Evolutionary conservation across 257 asterid genomes (phyloP), one percentile per base, ranked within the genome.

Genomic region (Penstemon newberryi): DNA sequence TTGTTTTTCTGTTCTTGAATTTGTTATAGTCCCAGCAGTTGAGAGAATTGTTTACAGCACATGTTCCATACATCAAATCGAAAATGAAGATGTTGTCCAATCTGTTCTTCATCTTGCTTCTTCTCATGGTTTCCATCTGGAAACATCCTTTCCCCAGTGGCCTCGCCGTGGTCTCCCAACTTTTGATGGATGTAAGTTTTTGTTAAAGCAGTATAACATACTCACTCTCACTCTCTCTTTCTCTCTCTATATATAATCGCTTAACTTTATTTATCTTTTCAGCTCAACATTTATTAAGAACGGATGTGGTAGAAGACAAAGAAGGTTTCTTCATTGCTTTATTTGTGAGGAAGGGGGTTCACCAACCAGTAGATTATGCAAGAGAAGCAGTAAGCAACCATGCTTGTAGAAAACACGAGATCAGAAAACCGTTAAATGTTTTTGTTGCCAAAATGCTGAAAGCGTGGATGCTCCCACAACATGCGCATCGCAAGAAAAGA

Each of bases 31-130:
- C 75, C 97, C 96, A 37, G 83, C 81, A 49, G 97, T 86, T 5
- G 96, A 91, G 84, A 89, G 87, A 72, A 78, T 91, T 25, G 96
- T 89, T 56, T 94, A 94, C 86, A 94, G 97, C 83, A 94, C 96
- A 6, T 94, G 99, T 72, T 93, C 99, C 19, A 56, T 91, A 43
- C 85, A 89, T 81, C 96, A 86, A 77, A 79, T 75, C 9, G 97
- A 94, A 77, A 89, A 93, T 67, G 99, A 89, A 86, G 97, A 91
- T 49, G 95, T 94, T 4, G 75, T 94, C 68, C 73, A 59, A 50
- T 91, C 89, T 9, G 88, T 91, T 71, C 63, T 85, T 71, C 85
- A 85, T 61, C 74, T 87, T 45, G 99, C 99, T 64, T 71, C 85
- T 41, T 79, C 97, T 56, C 79, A 19, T 66, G 96, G 90, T 66